phyloP scores from a whole-genome alignment of 2,329 filamentous ascomycete species.

The Neonectria magnoliae region DNA sequence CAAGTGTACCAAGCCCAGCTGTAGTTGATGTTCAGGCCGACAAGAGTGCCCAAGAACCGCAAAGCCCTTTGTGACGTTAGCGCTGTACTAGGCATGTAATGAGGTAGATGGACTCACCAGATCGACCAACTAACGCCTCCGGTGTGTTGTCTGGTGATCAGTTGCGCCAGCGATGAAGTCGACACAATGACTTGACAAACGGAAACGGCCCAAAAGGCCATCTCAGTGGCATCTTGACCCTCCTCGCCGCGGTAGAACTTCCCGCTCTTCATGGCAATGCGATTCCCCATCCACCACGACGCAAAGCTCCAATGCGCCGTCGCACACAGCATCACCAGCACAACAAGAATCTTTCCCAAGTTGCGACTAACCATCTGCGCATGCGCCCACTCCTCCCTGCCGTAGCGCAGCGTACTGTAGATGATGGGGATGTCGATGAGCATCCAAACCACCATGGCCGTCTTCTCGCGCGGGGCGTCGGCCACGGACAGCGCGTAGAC shows the following conservation, averaged over 20 bases:
- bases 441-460: constrained; percentile 22
- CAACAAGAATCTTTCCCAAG: constrained; percentile 16
- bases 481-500: constrained; percentile 9
- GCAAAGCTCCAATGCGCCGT: constrained; percentile 12
- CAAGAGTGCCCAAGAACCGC: constrained; percentile 14
- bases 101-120: background rate
- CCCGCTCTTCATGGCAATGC: constrained; percentile 18
- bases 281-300: constrained; percentile 21
- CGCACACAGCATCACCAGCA: constrained; percentile 2
- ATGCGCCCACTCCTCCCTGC: constrained; percentile 15
- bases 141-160: constrained; percentile 17
- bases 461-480: constrained; percentile 9
- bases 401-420: constrained; percentile 10
- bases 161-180: constrained; percentile 13
- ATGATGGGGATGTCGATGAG: constrained; percentile 19
- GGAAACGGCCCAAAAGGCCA: constrained; percentile 16
- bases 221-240: constrained; percentile 18
- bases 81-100: background rate
- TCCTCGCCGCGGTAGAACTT: constrained; percentile 21
- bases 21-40: constrained; percentile 21
- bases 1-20: constrained; percentile 22
- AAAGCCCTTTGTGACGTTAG: constrained; percentile 6
- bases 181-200: constrained; percentile 16
- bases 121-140: constrained; percentile 17
- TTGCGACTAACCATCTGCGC: constrained; percentile 14